Evolutionary conservation across 202 grass and related monocot species (phyloP), one percentile per base, ranked within the genome.

Genomic region (Brachypodium distachyon): DNA sequence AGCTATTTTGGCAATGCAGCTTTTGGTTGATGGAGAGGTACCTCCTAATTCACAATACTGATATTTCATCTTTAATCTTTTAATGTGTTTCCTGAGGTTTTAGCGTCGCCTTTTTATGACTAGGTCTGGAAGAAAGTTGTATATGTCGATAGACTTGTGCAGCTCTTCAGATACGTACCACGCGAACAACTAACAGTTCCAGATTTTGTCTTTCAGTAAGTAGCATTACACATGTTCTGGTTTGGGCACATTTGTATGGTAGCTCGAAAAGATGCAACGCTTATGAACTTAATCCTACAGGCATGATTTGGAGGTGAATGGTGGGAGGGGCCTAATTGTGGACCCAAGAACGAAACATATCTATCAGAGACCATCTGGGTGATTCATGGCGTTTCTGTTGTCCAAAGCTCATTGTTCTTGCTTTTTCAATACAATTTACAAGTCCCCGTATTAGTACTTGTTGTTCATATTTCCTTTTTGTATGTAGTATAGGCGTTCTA

Each of bases 191-290:
- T 98, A 82, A 92, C 91, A 21, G 87, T 98, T 84, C 91, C 95
- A 6, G 95, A 98, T 82, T 98, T 98, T 65, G 91, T 98, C 41
- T 98, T 98, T 77, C 91, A 98, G 95, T 95, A 89, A 95, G 91
- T 89, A 66, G 26, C 27, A 7, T 73, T n/a, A 46, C 21, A 26
- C 13, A 26, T 49, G 4, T 66, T 12, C 21, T 64, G 4, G 1
- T 65, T 69, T 85, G 73, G 43, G 66, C 38, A 3, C 61, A 70
- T 56, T 59, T 5, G 3, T 26, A 7, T 64, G n/a, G 6, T 7
- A 48, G 28, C 33, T 69, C 31, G 39, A 63, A 49, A 74, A 72
- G 12, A 46, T 61, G 17, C 0, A 4, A n/a, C 60, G 36, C 53
- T 74, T 14, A 69, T 9, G 9, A 29, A 54, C 26, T 40, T 83